A percentile compares a stretch with the other conserved stretches of the same genome.
These are phyloP conservation scores for Balansia obtecta DNA, from an alignment of 2,329 filamentous ascomycete species.

Conservation along the genomic window DNA sequence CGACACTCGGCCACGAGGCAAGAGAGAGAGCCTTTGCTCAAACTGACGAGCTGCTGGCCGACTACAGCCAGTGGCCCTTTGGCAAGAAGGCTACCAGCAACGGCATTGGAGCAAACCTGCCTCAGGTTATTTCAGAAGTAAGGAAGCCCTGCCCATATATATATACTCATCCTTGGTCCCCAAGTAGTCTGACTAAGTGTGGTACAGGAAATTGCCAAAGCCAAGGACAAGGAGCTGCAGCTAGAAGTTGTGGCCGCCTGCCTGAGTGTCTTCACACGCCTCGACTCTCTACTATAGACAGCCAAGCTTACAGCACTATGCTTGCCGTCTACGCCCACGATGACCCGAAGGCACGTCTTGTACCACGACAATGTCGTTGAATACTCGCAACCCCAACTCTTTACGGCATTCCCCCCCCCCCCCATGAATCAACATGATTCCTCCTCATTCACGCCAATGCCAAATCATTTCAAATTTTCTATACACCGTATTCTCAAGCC, in stretches of 20 bases:
- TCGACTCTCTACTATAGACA: slow-evolving; percentile 80
- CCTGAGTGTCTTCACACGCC: slow-evolving; percentile 90
- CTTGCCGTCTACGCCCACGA: not conserved
- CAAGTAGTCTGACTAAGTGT: slow-evolving; percentile 10
- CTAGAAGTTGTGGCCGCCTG: slow-evolving; percentile 95
- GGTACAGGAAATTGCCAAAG: slow-evolving; percentile 59
- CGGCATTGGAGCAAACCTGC: slow-evolving; percentile 85
- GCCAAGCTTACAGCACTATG: not conserved
- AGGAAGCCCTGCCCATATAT: slow-evolving; percentile 8
- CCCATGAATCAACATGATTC: not conserved
- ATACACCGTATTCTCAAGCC: too few relatives aligned
- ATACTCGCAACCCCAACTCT: not conserved
- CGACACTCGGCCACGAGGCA: slow-evolving; percentile 85
- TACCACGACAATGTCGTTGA: not conserved
- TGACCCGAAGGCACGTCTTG: not conserved
- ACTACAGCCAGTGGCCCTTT: slow-evolving; percentile 98
- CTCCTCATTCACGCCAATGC: not conserved
- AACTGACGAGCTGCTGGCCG: slow-evolving; percentile 87
- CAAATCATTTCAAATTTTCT: not conserved
- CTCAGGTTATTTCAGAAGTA: slow-evolving; percentile 70
- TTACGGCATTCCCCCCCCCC: not conserved
- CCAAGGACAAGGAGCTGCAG: slow-evolving; percentile 90
- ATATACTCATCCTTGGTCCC: not conserved
- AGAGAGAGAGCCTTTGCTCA: slow-evolving; percentile 91
- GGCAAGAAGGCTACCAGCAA: slow-evolving; percentile 66